Evolutionary conservation across 495 filamentous ascomycete species (phyloP).

Genomic region (Cercophora scortea): DNA sequence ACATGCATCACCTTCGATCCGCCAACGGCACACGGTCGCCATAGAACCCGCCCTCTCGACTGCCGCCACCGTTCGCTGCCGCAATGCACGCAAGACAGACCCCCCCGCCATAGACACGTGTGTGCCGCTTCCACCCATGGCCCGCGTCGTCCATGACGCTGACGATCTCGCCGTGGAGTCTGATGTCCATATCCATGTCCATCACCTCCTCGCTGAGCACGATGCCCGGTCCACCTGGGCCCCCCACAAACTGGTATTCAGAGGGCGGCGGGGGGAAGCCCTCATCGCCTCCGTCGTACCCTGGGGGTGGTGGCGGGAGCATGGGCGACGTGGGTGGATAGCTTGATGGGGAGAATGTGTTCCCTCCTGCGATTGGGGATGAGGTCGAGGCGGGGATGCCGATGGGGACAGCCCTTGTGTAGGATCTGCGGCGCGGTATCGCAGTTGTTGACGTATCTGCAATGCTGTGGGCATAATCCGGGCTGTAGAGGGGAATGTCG

Average conservation of each 20-base stretch:
- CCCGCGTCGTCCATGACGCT: conserved; percentile 37
- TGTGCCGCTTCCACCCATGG: conserved; percentile 41
- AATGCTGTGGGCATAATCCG: background rate
- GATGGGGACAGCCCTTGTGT: conserved; percentile 32
- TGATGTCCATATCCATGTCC: conserved; percentile 5
- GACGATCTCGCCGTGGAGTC: conserved; percentile 34
- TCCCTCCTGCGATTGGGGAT: conserved; percentile 8
- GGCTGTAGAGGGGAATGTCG: conserved; percentile 15
- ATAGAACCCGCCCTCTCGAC: conserved; percentile 35
- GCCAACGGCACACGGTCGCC: conserved; percentile 40
- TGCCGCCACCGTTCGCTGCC: conserved; percentile 15
- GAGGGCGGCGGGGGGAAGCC: conserved; percentile 3
- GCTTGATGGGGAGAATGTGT: conserved; percentile 32
- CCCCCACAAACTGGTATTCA: conserved; percentile 21
- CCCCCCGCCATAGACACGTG: conserved; percentile 42
- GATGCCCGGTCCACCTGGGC: conserved; percentile 17
- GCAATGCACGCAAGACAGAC: conserved; percentile 39
- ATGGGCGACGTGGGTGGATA: conserved; percentile 35
- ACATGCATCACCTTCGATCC: conserved; percentile 29
- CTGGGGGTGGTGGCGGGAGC: conserved; percentile 29
- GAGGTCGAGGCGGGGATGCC: conserved; percentile 16
- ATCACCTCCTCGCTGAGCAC: conserved; percentile 18
- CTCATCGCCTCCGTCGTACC: conserved; percentile 5
- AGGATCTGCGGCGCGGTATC: conserved; percentile 31
- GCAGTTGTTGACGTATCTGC: conserved; percentile 6